These are phyloP conservation scores for Sisymbrium altissimum DNA, from an alignment of 345 rosid genomes.

Conservation along the genomic window DNA sequence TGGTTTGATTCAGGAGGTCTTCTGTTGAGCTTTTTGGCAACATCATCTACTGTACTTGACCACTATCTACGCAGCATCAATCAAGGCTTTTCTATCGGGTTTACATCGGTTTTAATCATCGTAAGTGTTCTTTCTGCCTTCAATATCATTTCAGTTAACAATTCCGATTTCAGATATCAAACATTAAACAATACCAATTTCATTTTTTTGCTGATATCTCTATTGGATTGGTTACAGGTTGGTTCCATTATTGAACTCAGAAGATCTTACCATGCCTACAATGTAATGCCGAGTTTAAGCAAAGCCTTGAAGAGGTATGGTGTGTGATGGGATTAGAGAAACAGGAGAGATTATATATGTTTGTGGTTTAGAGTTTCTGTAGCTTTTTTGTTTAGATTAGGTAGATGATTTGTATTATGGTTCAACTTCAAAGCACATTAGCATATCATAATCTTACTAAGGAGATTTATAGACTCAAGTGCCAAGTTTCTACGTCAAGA, in stretches of 20 bases:
- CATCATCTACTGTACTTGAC: constrained; percentile 77
- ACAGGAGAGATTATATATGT: not conserved
- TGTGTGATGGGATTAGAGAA: constrained; percentile 36
- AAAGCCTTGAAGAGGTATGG: constrained; percentile 86
- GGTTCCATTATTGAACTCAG: constrained; percentile 95
- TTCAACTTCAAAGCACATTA: not conserved
- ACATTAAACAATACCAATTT: no score
- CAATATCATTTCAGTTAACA: not conserved
- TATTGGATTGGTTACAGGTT: constrained; percentile 46
- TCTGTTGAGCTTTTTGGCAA: constrained; percentile 78
- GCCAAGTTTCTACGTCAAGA: not conserved
- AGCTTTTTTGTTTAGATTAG: constrained; percentile 18
- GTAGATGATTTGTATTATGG: constrained; percentile 17
- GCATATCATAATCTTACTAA: constrained; percentile 6
- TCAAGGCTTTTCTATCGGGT: constrained; percentile 79
- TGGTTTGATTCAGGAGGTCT: constrained; percentile 64
- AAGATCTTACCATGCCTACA: constrained; percentile 95
- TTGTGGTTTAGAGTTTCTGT: constrained; percentile 16
- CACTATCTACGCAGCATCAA: constrained; percentile 75
- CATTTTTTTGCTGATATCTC: not conserved
- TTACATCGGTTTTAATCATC: constrained; percentile 84
- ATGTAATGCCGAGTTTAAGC: constrained; percentile 93
- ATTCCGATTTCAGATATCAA: not conserved
- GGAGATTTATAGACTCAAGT: not conserved
- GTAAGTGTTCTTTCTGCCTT: constrained; percentile 40